These are phyloP conservation scores for Fusarium stilboides DNA, from an alignment of 2,329 filamentous ascomycete genomes.

Conservation along the genomic window DNA sequence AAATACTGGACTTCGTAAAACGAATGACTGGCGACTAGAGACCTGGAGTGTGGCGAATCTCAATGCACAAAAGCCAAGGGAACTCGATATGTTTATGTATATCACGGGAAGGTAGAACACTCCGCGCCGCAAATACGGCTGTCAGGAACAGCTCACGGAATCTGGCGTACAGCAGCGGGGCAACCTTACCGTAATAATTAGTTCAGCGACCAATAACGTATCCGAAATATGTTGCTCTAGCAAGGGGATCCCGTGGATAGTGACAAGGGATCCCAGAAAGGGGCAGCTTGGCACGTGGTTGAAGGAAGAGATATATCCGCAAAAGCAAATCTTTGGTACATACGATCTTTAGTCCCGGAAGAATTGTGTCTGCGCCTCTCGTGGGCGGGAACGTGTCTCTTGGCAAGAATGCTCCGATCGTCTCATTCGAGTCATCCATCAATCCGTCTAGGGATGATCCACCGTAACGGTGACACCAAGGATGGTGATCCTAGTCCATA, in stretches of 20 bases:
- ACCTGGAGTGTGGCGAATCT: background rate
- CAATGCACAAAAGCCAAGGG: background rate
- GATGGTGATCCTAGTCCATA: background rate
- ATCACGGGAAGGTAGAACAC: background rate
- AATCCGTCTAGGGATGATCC: too few species aligned
- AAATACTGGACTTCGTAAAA: slow-evolving; percentile 4
- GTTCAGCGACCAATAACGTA: too few species aligned
- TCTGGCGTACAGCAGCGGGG: background rate
- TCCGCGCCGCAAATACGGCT: too few species aligned
- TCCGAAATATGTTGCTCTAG: too few species aligned
- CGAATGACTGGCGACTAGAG: slow-evolving; percentile 2
- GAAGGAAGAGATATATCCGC: background rate
- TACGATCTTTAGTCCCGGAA: background rate
- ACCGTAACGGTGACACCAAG: too few species aligned
- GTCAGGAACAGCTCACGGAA: background rate
- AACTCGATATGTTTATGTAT: slow-evolving; percentile 8
- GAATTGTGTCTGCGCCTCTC: background rate
- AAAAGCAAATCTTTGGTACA: background rate
- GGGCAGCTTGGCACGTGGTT: background rate
- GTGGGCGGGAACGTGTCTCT: background rate
- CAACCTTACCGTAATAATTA: too few species aligned
- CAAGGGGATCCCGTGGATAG: background rate
- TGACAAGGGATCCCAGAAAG: slow-evolving; percentile 17
- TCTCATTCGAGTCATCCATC: too few species aligned
- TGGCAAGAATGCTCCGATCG: background rate